These are phyloP conservation scores for Quercus wislizeni DNA, from an alignment of 306 rosid genomes.

Conservation along the genomic window DNA sequence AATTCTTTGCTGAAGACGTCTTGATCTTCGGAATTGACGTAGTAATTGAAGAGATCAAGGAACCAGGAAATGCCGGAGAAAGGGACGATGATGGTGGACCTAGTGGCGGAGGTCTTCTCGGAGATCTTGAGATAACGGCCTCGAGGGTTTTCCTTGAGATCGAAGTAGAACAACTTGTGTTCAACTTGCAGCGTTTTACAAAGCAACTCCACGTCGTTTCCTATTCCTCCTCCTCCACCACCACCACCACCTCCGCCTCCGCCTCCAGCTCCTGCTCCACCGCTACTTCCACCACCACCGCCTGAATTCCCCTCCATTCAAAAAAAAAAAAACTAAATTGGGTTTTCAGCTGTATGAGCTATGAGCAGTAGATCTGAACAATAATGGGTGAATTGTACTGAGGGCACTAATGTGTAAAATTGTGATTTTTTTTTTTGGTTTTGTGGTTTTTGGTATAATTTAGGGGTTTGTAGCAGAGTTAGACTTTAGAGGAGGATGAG, in stretches of 20 bases:
- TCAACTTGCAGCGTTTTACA: conserved; percentile 98
- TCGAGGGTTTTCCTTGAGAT: conserved; percentile 98
- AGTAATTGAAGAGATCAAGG: conserved; percentile 97
- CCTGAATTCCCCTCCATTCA: conserved; percentile 81
- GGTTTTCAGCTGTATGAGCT: not conserved
- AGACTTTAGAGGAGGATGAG: not conserved
- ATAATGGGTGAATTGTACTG: not conserved
- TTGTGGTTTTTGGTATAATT: not conserved
- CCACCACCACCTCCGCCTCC: conserved; percentile 19
- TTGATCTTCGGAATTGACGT: conserved; percentile 85
- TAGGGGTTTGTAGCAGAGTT: not conserved
- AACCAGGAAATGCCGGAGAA: conserved; percentile 97
- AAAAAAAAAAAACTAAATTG: not conserved
- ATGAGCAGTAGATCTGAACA: conserved; percentile 23
- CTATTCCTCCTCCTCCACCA: conserved; percentile 29
- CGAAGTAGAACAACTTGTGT: conserved; percentile 98
- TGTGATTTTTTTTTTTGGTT: too few species aligned
- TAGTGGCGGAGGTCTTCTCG: conserved; percentile 95
- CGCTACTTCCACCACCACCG: conserved; percentile 23
- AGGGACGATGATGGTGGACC: conserved; percentile 99
- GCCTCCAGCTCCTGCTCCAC: not conserved
- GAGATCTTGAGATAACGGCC: conserved; percentile 96
- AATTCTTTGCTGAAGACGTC: conserved; percentile 97
- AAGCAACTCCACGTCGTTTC: conserved; percentile 84
- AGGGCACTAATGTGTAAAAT: too few species aligned